A percentile compares a stretch with the other conserved stretches of the same genome.
Evolutionary conservation across 202 grass and related monocot species (phyloP).

Genomic region (Saccharum hybrid): DNA sequence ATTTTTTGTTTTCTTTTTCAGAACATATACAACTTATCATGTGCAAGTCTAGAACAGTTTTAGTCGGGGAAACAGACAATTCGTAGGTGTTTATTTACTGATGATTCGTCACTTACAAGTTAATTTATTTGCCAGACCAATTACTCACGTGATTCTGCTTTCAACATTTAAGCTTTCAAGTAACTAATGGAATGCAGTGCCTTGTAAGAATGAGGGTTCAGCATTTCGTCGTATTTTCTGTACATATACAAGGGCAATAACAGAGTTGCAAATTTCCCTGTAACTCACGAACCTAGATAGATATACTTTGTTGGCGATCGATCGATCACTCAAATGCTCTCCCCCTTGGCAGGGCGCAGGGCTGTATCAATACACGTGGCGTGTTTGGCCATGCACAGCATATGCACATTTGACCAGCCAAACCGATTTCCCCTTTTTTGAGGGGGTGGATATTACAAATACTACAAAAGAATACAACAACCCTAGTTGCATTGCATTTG

Average conservation of each 20-base stretch:
- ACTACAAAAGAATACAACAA: slow-evolving; percentile 46
- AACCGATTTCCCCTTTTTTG: slow-evolving; percentile 26
- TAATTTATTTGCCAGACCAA: too few species aligned
- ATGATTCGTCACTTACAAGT: too few species aligned
- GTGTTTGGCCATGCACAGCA: slow-evolving; percentile 61
- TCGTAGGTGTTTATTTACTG: too few species aligned
- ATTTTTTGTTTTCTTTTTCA: too few species aligned
- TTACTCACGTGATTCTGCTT: too few species aligned
- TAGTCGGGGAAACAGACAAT: too few species aligned
- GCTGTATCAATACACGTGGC: slow-evolving; percentile 49
- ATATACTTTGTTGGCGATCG: not conserved
- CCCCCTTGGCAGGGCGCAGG: slow-evolving; percentile 30
- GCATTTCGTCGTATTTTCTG: slow-evolving; percentile 13
- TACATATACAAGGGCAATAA: slow-evolving; percentile 5
- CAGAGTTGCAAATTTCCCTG: slow-evolving; percentile 12
- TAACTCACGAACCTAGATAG: slow-evolving; percentile 5
- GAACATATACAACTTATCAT: too few species aligned
- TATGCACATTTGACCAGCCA: slow-evolving; percentile 57
- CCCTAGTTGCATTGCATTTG: slow-evolving; percentile 29
- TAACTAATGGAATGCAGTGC: not conserved
- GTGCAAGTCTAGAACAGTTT: too few species aligned
- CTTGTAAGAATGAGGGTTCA: not conserved
- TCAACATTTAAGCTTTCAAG: not conserved
- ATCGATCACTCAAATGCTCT: slow-evolving; percentile 28
- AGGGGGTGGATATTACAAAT: slow-evolving; percentile 11